Conservation (phyloP, 768 basidiomycete genomes). For the Chiua virens region DNA sequence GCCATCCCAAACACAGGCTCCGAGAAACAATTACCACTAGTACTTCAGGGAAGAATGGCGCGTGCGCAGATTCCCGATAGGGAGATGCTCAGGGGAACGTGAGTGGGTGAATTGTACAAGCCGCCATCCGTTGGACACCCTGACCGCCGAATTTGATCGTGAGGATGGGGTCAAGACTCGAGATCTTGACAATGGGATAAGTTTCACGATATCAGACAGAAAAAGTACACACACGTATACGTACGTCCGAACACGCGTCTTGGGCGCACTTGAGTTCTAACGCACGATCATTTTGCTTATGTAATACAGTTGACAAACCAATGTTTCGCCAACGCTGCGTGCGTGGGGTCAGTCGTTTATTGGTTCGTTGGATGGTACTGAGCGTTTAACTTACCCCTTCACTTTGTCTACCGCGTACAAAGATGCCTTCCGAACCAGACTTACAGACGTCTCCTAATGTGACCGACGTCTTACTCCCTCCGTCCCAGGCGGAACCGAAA, state of each 20-base stretch:
- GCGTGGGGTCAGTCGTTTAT: constrained; percentile 1
- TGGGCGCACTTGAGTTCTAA: background rate
- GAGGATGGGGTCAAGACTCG: no score
- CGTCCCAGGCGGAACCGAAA: constrained; percentile 59
- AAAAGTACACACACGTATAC: no score
- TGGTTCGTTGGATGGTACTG: background rate
- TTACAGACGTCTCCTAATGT: constrained; percentile 49
- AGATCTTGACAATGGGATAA: no score
- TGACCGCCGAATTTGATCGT: no score
- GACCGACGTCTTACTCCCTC: constrained; percentile 54
- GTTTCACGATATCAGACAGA: no score
- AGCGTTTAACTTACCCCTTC: background rate
- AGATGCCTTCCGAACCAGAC: constrained; percentile 21
- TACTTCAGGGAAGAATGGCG: no score
- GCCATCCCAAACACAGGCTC: no score
- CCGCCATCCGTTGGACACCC: no score
- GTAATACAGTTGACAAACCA: background rate
- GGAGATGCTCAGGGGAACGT: no score
- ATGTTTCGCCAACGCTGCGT: constrained; percentile 1
- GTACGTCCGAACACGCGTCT: background rate
- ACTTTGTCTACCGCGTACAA: background rate
- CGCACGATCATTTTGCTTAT: background rate
- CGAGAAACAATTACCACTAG: no score
- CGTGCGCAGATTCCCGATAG: no score
- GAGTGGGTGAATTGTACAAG: no score